Evolutionary conservation across 495 filamentous ascomycete species (phyloP).

Genomic region (Cercophora newfieldiana): DNA sequence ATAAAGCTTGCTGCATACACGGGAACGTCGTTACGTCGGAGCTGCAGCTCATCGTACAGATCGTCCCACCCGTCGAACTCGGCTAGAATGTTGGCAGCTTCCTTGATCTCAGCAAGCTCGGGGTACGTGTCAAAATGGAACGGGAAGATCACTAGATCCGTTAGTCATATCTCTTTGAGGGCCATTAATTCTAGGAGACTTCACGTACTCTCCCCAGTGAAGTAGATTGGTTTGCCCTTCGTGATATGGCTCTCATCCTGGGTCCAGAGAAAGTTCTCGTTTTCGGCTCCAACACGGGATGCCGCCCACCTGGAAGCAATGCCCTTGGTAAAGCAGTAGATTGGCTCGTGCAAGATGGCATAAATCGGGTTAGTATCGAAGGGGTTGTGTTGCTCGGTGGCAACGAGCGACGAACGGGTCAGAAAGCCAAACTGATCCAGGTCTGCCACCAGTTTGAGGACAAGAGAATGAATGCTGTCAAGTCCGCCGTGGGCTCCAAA

Average conservation of each 20-base stretch:
- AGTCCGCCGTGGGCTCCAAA: slow-evolving; percentile 79
- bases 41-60: slow-evolving; percentile 72
- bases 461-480: slow-evolving; percentile 66
- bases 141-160: slow-evolving; percentile 84
- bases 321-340: slow-evolving; percentile 65
- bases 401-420: slow-evolving; percentile 65
- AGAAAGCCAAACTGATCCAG: slow-evolving; percentile 70
- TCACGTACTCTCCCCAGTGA: slow-evolving; percentile 94
- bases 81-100: slow-evolving; percentile 71
- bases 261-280: slow-evolving; percentile 47
- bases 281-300: slow-evolving; percentile 39
- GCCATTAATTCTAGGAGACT: too few species aligned
- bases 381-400: slow-evolving; percentile 61
- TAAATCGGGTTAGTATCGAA: slow-evolving; percentile 82
- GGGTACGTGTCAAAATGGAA: slow-evolving; percentile 76
- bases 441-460: slow-evolving; percentile 67
- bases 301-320: slow-evolving; percentile 52
- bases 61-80: slow-evolving; percentile 63
- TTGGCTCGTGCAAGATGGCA: slow-evolving; percentile 79
- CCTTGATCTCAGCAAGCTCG: slow-evolving; percentile 64
- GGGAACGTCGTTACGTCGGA: slow-evolving; percentile 78
- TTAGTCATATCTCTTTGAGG: too few species aligned
- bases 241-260: slow-evolving; percentile 24
- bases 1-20: slow-evolving; percentile 84
- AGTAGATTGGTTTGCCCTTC: slow-evolving; percentile 51